These are phyloP conservation scores for Picochlorum sp. DNA, from an alignment of 139 green algal species.

Conservation along the genomic window DNA sequence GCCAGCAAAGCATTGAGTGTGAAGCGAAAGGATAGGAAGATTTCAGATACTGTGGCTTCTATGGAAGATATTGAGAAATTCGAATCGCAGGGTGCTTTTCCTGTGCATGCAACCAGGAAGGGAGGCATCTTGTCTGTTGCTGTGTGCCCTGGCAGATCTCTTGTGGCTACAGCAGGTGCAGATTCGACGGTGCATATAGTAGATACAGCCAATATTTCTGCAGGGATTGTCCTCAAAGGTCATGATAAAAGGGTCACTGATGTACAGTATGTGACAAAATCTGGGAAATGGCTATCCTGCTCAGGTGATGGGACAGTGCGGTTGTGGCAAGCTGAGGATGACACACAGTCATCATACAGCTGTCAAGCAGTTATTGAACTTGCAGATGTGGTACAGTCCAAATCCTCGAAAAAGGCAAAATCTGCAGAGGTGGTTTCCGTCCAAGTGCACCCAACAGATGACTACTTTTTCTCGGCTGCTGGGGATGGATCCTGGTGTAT, in stretches of 20 bases:
- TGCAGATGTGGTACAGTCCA: background rate
- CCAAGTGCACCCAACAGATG: slow-evolving; percentile 60
- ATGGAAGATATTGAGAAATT: slow-evolving; percentile 54
- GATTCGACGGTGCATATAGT: slow-evolving; percentile 72
- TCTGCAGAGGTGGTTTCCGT: slow-evolving; percentile 41
- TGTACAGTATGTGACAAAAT: slow-evolving; percentile 28
- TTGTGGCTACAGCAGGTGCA: slow-evolving; percentile 43
- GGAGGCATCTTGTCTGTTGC: slow-evolving; percentile 72
- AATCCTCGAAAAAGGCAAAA: background rate
- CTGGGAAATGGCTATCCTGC: slow-evolving; percentile 51
- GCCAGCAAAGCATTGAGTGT: slow-evolving; percentile 47
- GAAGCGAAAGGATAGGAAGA: slow-evolving; percentile 73
- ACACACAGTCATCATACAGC: slow-evolving; percentile 2
- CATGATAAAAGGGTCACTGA: slow-evolving; percentile 67
- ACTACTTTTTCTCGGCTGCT: slow-evolving; percentile 76
- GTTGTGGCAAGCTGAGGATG: slow-evolving; percentile 52
- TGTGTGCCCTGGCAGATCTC: slow-evolving; percentile 34
- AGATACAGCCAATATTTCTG: slow-evolving; percentile 24
- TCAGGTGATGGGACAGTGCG: slow-evolving; percentile 74
- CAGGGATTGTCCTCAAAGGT: slow-evolving; percentile 52
- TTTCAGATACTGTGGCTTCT: slow-evolving; percentile 46
- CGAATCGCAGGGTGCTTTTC: slow-evolving; percentile 44
- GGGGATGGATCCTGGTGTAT: slow-evolving; percentile 66
- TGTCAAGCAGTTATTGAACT: background rate
- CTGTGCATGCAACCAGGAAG: slow-evolving; percentile 83